These are phyloP conservation scores for Coniochaeta sp. DNA, from an alignment of 2,329 filamentous ascomycete species.

Conservation along the genomic window DNA sequence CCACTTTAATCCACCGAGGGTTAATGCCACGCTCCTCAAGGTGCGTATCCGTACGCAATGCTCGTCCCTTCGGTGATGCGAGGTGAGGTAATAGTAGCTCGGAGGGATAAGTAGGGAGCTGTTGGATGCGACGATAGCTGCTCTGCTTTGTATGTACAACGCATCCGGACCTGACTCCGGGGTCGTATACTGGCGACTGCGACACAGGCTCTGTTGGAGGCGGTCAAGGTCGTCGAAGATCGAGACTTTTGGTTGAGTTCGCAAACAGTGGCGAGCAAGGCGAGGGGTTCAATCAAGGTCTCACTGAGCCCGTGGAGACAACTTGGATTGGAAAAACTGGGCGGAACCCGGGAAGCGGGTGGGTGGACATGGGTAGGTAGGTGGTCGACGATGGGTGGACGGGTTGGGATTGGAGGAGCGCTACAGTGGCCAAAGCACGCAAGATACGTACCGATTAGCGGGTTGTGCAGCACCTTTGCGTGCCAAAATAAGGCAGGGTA, in stretches of 20 bases:
- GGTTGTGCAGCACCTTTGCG: background rate
- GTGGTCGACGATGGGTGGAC: background rate
- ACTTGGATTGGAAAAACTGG: background rate
- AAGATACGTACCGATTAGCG: background rate
- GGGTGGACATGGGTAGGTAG: background rate
- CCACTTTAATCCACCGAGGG: background rate
- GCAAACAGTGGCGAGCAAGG: background rate
- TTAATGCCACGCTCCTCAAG: background rate
- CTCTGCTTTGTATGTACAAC: background rate
- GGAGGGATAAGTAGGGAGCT: background rate
- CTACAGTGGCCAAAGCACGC: background rate
- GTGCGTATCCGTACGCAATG: background rate
- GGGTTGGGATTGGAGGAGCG: background rate
- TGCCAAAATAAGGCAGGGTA: background rate
- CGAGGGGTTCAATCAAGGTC: conserved; percentile 1
- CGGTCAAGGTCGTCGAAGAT: background rate
- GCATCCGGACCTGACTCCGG: background rate
- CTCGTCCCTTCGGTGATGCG: background rate
- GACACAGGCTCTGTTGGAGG: background rate
- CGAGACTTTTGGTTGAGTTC: background rate
- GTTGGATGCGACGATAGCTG: background rate
- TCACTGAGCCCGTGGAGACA: background rate
- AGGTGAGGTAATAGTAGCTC: conserved; percentile 1
- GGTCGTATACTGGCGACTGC: background rate
- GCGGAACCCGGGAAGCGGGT: background rate